Conservation (phyloP, 495 filamentous ascomycete genomes). For the Penicillium malachiteum region DNA sequence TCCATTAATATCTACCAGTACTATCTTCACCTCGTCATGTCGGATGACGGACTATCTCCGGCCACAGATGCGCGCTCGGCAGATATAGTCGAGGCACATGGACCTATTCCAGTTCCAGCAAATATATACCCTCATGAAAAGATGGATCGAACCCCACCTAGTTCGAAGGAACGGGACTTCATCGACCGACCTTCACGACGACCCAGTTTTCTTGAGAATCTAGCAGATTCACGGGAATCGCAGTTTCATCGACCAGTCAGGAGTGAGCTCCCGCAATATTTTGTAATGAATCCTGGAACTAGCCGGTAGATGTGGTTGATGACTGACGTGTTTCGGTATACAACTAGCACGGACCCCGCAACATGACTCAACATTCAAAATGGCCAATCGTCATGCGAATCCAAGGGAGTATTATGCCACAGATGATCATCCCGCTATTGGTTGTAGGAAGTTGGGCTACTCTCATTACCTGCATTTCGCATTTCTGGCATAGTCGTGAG, state of each 20-base stretch:
- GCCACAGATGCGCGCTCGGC: neutral
- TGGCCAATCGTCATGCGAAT: conserved; percentile 77
- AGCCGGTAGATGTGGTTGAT: neutral
- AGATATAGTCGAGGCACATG: conserved; percentile 16
- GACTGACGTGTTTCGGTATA: neutral
- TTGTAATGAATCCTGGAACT: conserved; percentile 24
- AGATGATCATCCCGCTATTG: conserved; percentile 73
- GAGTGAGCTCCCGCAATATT: conserved; percentile 43
- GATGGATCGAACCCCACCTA: conserved; percentile 1
- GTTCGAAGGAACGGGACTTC: conserved; percentile 28
- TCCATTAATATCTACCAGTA: neutral
- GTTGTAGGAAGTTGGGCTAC: conserved; percentile 70
- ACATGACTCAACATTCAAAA: conserved; percentile 75
- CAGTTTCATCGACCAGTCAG: conserved; percentile 36
- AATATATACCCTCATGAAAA: conserved; percentile 19
- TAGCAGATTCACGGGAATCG: conserved; percentile 35
- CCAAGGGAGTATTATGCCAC: conserved; percentile 77
- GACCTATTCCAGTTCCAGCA: conserved; percentile 5
- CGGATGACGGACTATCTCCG: neutral
- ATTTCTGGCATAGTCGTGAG: conserved; percentile 51
- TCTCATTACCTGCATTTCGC: conserved; percentile 61
- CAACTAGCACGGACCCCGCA: conserved; percentile 59
- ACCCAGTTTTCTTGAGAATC: conserved; percentile 38
- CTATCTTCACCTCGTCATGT: neutral
- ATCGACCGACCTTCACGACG: conserved; percentile 30